Evolutionary conservation across 176 grass and related monocot species (phyloP), one percentile per base, ranked within the genome.

Genomic region (Lolium rigidum): DNA sequence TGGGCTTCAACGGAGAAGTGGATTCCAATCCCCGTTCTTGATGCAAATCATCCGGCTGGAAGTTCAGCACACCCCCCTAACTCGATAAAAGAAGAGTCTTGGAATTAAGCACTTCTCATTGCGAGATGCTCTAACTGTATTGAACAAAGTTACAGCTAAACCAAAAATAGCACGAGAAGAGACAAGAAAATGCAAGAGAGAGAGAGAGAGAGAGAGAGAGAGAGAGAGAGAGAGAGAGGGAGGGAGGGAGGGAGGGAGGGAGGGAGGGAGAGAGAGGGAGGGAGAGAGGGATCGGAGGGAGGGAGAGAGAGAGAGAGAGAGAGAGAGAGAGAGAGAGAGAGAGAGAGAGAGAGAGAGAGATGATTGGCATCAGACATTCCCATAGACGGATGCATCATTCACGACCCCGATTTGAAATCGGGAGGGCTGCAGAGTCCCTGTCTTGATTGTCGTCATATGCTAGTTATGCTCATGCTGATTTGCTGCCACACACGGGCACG

Each of bases 361-460:
- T 35, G 31, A 71, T 18, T 37, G 60, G 71, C 77, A 90, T 93
- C 64, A 60, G 82, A 86, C 85, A 91, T 89, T 94, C 83, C 85
- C 91, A 82, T 90, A 90, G 81, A 93, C 38, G 46, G 48, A 85
- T 79, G 78, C 91, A 75, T 85, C 88, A 93, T 55, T 80, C n/a
- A 9, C 35, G 14, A 14, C 62, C 25, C 25, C 4, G 11, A 56
- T 55, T 43, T 20, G 22, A 46, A 68, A 86, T 39, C 17, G 0
- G 38, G 52, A 21, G 38, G 73, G 22, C 28, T 88, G 59, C 88
- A 60, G 81, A 88, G 73, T 79, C 50, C 44, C 35, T 74, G 80
- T 84, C 80, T 88, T 71, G 85, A 43, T 82, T 43, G 10, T 81
- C 74, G 77, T 56, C 80, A 84, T 25, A 4, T 60, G 50, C 61